Conservation (phyloP, 2,329 filamentous ascomycete species). For the Trichoderma sp. region DNA sequence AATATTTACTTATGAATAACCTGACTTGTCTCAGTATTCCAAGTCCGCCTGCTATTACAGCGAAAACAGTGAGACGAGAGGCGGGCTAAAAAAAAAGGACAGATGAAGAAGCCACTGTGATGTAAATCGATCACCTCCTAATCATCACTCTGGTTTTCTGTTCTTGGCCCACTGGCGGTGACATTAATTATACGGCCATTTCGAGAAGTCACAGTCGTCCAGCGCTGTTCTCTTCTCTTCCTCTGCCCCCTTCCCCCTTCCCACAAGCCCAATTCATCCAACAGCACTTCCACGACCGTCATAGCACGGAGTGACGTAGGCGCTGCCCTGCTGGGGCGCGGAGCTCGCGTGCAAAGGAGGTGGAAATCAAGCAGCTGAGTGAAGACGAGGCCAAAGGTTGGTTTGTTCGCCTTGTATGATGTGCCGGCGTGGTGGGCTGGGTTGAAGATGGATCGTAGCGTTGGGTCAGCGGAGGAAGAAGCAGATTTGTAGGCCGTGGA, state of each 20-base stretch:
- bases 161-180: slow-evolving; percentile 34
- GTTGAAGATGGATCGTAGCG: slow-evolving; percentile 56
- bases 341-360: slow-evolving; percentile 53
- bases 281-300: slow-evolving; percentile 56
- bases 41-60: background rate
- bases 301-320: slow-evolving; percentile 35
- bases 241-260: slow-evolving; percentile 39
- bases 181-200: slow-evolving; percentile 47
- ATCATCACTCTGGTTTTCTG: background rate
- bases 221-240: slow-evolving; percentile 55
- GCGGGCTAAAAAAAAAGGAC: background rate
- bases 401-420: slow-evolving; percentile 47
- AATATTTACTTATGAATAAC: background rate
- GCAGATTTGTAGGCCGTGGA: slow-evolving; percentile 14
- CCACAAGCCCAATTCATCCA: slow-evolving; percentile 56
- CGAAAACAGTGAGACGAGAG: background rate
- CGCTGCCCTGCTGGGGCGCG: slow-evolving; percentile 32
- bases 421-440: background rate
- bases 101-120: background rate
- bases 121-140: background rate
- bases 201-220: slow-evolving; percentile 53
- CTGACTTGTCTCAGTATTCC: background rate
- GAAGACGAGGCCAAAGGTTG: slow-evolving; percentile 60
- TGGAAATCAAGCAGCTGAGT: slow-evolving; percentile 59
- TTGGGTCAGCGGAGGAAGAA: slow-evolving; percentile 43